Base-by-base conservation (phyloP, 2,329 filamentous ascomycete species). In the Colletotrichum godetiae region DNA sequence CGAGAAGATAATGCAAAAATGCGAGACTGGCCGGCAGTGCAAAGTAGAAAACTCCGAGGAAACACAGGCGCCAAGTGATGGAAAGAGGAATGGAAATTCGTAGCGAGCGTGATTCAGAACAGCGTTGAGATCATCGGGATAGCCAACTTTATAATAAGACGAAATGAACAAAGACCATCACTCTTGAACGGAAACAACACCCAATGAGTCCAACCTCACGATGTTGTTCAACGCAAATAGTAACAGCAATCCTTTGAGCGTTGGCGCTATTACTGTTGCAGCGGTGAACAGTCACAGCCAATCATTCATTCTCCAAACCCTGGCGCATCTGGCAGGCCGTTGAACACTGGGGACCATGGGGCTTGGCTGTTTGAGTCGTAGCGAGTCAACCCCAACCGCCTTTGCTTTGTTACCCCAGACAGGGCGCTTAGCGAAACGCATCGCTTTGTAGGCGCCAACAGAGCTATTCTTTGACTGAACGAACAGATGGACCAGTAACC, bases 401-500 rank as follows among this genome's bases (percentile, higher is more conserved):
- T 62, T 35, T 27, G 27, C 35, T 33, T 55, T 65, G 49, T 49
- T 56, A 37, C 69, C 69, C 56, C n/a, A 46, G n/a, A 42, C 27
- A 24, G 10, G 61, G 73, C 73, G 73, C 73, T 62, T 74, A 74
- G 65, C 65, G 60, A 69, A 73, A 63, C 56, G 22, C 35, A 57
- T 85, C 88, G 73, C 93, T 29, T 63, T 29, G 24, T 69, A 64
- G 37, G 53, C 70, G 66, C 69, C 31, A 33, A 5, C 29, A 13
- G 52, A 13, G n/a, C 4, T 3, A 27, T 19, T 1, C 2, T 35
- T n/a, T 8, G 29, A 53, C 12, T 8, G 31, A 31, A 62, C 19
- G 27, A 33, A n/a, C 29, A 19, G 8, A 4, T 13, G 46, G 60
- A 24, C 19, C 19, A 4, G 19, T 33, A 12, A 11, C 19, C 10